Percentiles rank a stretch among this genome's conserved stretches.
Conservation (phyloP, 129 eudicot species). For the Kitagawia praeruptora region DNA sequence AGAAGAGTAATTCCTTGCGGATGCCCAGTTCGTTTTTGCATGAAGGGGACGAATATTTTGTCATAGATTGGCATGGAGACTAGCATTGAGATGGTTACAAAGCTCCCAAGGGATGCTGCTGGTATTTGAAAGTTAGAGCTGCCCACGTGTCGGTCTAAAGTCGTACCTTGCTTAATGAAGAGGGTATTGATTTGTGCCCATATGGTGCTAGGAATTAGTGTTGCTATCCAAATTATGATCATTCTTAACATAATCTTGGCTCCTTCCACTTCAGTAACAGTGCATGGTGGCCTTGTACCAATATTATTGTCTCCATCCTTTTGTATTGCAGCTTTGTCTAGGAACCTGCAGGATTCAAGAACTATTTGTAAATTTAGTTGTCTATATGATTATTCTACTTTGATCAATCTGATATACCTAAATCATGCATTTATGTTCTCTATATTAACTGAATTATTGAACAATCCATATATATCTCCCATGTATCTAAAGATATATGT, state of each 20-base stretch:
- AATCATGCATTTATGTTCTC: not conserved
- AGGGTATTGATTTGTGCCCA: conserved; percentile 94
- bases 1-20: conserved; percentile 85
- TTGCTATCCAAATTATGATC: conserved; percentile 69
- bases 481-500: not conserved
- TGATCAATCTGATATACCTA: not conserved
- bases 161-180: conserved; percentile 89
- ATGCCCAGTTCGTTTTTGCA: conserved; percentile 58
- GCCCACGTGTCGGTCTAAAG: conserved; percentile 59
- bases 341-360: conserved; percentile 40
- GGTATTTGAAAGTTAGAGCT: conserved; percentile 56
- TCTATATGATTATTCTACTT: not conserved
- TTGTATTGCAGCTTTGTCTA: conserved; percentile 79
- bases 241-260: conserved; percentile 65
- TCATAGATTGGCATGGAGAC: conserved; percentile 65
- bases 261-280: conserved; percentile 80
- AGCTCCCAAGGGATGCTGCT: conserved; percentile 86
- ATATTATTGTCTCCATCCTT: conserved; percentile 20
- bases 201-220: conserved; percentile 78
- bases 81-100: conserved; percentile 67
- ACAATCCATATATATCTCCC: not conserved
- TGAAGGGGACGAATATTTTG: conserved; percentile 54
- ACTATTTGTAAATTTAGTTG: not conserved
- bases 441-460: not conserved
- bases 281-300: conserved; percentile 48